phyloP scores from a whole-genome alignment of 345 rosid genomes.

The Syzygium aromaticum region DNA sequence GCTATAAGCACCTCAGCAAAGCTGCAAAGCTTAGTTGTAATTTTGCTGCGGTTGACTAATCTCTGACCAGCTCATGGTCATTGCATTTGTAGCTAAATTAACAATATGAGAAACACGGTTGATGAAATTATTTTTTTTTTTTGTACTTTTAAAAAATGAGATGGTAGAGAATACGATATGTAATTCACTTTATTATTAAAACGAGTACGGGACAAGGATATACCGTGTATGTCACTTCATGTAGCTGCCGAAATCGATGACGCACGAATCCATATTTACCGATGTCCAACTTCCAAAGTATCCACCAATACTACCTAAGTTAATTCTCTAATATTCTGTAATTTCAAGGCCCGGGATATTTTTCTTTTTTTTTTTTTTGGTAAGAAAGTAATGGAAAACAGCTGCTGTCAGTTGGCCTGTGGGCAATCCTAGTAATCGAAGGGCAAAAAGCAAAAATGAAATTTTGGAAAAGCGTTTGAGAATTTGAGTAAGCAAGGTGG shows the following conservation, averaged over 20 bases:
- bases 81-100: background rate
- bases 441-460: background rate
- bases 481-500: conserved; percentile 3
- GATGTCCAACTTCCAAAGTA: background rate
- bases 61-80: background rate
- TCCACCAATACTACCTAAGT: background rate
- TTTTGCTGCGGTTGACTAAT: background rate
- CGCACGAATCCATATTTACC: background rate
- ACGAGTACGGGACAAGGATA: background rate
- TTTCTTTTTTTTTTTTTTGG: too few species aligned
- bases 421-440: background rate
- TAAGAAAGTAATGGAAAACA: background rate
- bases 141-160: background rate
- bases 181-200: background rate
- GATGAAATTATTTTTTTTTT: background rate
- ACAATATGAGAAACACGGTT: background rate
- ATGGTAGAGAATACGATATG: background rate
- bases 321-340: background rate
- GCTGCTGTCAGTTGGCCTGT: background rate
- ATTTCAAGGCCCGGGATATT: background rate
- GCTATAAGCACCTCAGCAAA: background rate
- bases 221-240: background rate
- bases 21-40: background rate
- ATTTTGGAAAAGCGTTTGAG: background rate
- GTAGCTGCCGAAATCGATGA: background rate